Evolutionary conservation across 1,284 basidiomycete species (phyloP), one percentile per base, ranked within the genome.

Genomic region (Puccinia horiana): DNA sequence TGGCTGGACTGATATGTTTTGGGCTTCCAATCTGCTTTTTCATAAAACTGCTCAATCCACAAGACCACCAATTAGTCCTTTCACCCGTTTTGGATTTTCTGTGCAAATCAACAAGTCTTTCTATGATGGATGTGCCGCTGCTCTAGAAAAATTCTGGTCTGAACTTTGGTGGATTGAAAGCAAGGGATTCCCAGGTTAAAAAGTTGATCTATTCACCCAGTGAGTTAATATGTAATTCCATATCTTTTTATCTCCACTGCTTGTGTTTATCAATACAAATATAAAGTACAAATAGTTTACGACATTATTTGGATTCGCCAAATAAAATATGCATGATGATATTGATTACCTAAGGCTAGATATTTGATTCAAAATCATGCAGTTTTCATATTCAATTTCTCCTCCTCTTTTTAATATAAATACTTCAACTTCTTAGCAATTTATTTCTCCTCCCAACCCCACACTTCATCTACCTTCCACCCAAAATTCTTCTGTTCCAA

Each of bases 1-100:
- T 67, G 63, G 63, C 2, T 67, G 35, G 37, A 67, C 63, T 1
- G 63, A 67, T n/a, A 2, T 42, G 14, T 67, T 67, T 14, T 67
- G 63, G 63, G 35, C 37, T 18, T 67, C 63, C 1, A 67, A 67
- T 42, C 20, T 42, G 3, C 37, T 67, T 42, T 67, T 23, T 23
- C 63, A 67, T 42, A 37, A 67, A 67, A 67, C 63, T n/a, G 63
- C 42, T 42, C 4, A 42, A 67, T 67, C 63, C 37, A 11, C 23
- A 1, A 42, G 63, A 37, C 63, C 63, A 2, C 5, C 18, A 5
- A 3, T 42, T 1, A 67, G 63, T n/a, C 35, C 20, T n/a, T 67
- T 42, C 16, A 42, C 16, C 37, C 37, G 40, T 20, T 67, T 67
- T 67, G 63, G 18, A 32, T 67, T 67, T 23, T 67, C 63, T 23